These are phyloP conservation scores for Termitomyces eurrhizus DNA, from an alignment of 768 basidiomycete species.

Conservation along the genomic window DNA sequence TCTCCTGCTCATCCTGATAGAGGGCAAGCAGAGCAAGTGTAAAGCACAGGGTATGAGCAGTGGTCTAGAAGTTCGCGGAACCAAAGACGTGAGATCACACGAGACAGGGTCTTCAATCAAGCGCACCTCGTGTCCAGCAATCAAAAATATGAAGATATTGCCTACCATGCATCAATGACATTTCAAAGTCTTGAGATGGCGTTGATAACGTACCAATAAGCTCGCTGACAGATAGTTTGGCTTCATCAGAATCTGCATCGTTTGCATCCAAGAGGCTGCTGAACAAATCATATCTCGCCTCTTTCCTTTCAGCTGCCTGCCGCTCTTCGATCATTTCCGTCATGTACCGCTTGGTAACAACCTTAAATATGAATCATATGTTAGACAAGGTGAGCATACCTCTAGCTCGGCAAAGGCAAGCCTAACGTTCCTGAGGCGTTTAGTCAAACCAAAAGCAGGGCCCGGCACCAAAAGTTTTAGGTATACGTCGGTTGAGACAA, in stretches of 20 bases:
- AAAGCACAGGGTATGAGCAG: constrained; percentile 35
- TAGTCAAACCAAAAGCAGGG: constrained; percentile 35
- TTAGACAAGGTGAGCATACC: constrained; percentile 21
- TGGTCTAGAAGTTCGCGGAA: constrained; percentile 24
- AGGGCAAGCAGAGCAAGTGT: constrained; percentile 39
- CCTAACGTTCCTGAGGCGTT: constrained; percentile 25
- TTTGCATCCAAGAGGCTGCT: constrained; percentile 49
- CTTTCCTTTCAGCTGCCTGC: constrained; percentile 28
- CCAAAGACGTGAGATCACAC: neutral
- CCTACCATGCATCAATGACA: constrained; percentile 19
- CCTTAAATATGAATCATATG: neutral
- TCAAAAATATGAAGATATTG: constrained; percentile 48
- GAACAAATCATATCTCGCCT: constrained; percentile 47
- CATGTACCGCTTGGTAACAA: constrained; percentile 35
- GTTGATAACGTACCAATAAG: constrained; percentile 28
- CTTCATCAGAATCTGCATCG: constrained; percentile 30
- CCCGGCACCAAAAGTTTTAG: constrained; percentile 35
- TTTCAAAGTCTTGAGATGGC: neutral
- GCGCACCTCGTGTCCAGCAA: constrained; percentile 58
- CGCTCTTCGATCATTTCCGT: constrained; percentile 50
- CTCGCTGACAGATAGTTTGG: constrained; percentile 40
- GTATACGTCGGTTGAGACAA: constrained; percentile 33
- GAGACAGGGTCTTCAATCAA: neutral
- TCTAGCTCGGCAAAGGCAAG: constrained; percentile 41
- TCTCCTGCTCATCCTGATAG: constrained; percentile 40